phyloP scores from a whole-genome alignment of 192 early-diverging fungal genomes.

The Oehlia diaphana region DNA sequence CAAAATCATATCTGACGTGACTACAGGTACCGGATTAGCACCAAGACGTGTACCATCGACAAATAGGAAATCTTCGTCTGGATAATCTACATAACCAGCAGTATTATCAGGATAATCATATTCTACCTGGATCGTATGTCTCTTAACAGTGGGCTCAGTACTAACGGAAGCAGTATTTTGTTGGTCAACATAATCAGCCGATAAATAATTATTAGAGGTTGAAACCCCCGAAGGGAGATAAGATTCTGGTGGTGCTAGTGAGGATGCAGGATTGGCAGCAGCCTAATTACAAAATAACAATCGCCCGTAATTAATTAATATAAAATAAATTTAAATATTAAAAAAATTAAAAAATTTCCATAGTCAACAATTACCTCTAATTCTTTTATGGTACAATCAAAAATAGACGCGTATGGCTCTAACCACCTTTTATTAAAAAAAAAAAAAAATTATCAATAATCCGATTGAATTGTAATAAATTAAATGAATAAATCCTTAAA shows the following conservation, averaged over 20 bases:
- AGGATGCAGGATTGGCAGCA: constrained; percentile 9
- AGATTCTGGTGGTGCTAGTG: constrained; percentile 7
- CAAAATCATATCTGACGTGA: constrained; percentile 2
- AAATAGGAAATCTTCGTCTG: constrained; percentile 29
- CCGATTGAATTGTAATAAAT: not conserved
- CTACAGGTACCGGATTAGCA: not conserved
- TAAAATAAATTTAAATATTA: not conserved
- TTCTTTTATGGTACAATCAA: constrained; percentile 44
- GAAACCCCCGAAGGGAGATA: constrained; percentile 15
- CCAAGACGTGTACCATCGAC: constrained; percentile 30
- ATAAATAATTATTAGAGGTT: not conserved
- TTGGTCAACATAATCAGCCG: constrained; percentile 17
- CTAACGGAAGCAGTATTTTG: not conserved
- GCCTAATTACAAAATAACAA: constrained; percentile 2
- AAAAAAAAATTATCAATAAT: not conserved
- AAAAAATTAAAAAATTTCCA: not conserved
- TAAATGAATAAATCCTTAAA: no score
- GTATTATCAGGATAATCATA: constrained; percentile 34
- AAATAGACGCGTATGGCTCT: constrained; percentile 47
- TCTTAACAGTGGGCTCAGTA: constrained; percentile 36
- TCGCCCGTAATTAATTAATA: no score
- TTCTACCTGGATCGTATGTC: constrained; percentile 63
- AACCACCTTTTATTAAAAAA: constrained; percentile 46
- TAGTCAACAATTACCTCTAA: constrained; percentile 30
- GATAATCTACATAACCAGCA: constrained; percentile 20